Evolutionary conservation across 2,329 filamentous ascomycete species (phyloP).

Genomic region (Ophiostoma australiae): DNA sequence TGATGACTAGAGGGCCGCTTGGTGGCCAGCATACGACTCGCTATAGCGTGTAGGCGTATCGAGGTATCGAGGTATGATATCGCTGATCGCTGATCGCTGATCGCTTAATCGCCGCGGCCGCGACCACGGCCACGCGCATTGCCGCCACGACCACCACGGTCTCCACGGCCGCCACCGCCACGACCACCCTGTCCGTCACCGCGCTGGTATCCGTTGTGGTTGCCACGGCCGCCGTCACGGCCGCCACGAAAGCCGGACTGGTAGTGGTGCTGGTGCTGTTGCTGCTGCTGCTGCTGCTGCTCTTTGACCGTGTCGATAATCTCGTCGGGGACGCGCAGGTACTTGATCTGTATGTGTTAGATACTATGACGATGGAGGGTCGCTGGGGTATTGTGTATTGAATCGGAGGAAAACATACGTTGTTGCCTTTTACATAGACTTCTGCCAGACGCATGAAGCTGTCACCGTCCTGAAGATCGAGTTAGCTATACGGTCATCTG

Average conservation of each 20-base stretch:
- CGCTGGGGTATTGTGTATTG: background rate
- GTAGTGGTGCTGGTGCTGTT: constrained; percentile 35
- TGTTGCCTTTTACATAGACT: constrained; percentile 95
- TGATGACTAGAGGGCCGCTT: background rate
- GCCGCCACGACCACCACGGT: constrained; percentile 36
- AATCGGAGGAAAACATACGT: constrained; percentile 54
- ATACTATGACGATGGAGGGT: background rate
- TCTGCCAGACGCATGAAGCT: constrained; percentile 89
- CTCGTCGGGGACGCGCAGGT: constrained; percentile 91
- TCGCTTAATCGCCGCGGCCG: constrained; percentile 31
- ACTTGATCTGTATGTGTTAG: constrained; percentile 72
- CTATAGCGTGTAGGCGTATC: background rate
- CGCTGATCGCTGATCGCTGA: background rate
- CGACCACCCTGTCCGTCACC: constrained; percentile 48
- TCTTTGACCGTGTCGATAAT: constrained; percentile 94
- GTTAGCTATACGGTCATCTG: background rate
- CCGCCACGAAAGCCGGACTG: constrained; percentile 50
- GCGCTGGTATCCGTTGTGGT: constrained; percentile 53
- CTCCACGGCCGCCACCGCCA: constrained; percentile 38
- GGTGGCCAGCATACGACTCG: background rate
- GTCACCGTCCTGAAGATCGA: constrained; percentile 69
- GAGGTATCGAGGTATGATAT: background rate
- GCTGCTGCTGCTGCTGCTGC: constrained; percentile 72
- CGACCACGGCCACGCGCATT: constrained; percentile 36
- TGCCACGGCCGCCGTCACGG: constrained; percentile 56